Conservation (phyloP, 2,329 filamentous ascomycete species). For the Colletotrichum sidae region DNA sequence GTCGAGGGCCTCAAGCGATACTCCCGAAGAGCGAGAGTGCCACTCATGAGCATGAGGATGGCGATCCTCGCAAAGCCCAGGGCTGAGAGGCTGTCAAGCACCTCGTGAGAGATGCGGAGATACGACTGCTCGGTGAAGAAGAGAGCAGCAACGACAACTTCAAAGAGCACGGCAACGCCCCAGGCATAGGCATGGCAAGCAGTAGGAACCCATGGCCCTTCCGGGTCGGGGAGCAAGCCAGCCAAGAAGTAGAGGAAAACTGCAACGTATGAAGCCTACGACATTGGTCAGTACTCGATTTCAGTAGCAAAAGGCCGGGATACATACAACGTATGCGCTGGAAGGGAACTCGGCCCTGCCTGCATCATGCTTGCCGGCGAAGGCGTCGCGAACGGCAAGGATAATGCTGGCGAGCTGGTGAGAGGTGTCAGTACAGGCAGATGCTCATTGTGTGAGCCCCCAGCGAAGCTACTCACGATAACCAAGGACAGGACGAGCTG, state of each 20-base stretch:
- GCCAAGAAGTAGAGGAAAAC: conserved; percentile 55
- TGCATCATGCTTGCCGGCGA: conserved; percentile 43
- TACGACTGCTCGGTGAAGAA: conserved; percentile 45
- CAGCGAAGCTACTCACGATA: conserved; percentile 35
- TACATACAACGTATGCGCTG: conserved; percentile 53
- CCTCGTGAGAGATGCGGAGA: conserved; percentile 43
- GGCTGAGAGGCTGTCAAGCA: conserved; percentile 46
- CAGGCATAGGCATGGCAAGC: conserved; percentile 52
- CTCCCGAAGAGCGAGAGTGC: conserved; percentile 45
- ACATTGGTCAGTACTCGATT: conserved; percentile 14
- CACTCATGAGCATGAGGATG: conserved; percentile 50
- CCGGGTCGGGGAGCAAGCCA: conserved; percentile 56
- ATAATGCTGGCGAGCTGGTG: conserved; percentile 47
- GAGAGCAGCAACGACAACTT: conserved; percentile 50
- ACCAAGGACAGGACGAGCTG: conserved; percentile 48
- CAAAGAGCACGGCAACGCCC: conserved; percentile 48
- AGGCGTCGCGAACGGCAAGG: conserved; percentile 46
- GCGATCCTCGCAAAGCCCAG: conserved; percentile 48
- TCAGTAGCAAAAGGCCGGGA: no score
- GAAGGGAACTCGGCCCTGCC: conserved; percentile 49
- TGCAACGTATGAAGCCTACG: conserved; percentile 52
- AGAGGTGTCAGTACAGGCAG: neutral
- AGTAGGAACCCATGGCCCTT: conserved; percentile 56
- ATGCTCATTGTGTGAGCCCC: neutral
- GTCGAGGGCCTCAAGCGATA: conserved; percentile 43